Conservation (phyloP, 192 early-diverging fungal genomes). For the Mortierella hygrophila region DNA sequence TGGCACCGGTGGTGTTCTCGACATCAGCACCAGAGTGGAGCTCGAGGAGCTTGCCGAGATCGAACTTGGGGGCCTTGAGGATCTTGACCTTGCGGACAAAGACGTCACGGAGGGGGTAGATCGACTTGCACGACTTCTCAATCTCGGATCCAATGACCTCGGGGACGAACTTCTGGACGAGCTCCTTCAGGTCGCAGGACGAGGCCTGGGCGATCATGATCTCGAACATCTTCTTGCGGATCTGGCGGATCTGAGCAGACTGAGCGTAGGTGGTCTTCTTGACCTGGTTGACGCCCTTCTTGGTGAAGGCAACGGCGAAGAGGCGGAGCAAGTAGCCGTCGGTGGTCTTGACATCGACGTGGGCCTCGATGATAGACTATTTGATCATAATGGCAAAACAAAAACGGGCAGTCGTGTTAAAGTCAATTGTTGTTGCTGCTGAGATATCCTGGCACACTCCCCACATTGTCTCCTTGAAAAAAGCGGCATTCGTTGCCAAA, state of each 20-base stretch:
- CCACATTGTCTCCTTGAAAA: not conserved
- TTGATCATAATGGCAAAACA: not conserved
- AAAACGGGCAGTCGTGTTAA: not conserved
- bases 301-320: slow-evolving; percentile 98
- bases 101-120: slow-evolving; percentile 99
- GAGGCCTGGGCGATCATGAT: slow-evolving; percentile 91
- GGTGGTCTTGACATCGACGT: slow-evolving; percentile 99
- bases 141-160: slow-evolving; percentile 98
- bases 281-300: slow-evolving; percentile 93
- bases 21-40: slow-evolving; percentile 89
- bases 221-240: slow-evolving; percentile 99
- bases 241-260: slow-evolving; percentile 94
- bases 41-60: slow-evolving; percentile 96
- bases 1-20: slow-evolving; percentile 79
- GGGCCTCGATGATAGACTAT: slow-evolving; percentile 94
- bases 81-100: slow-evolving; percentile 99
- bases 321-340: slow-evolving; percentile 99
- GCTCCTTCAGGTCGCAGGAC: slow-evolving; percentile 93
- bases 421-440: not conserved
- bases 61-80: slow-evolving; percentile 97
- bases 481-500: slow-evolving; percentile 94
- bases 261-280: slow-evolving; percentile 99
- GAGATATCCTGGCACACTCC: not conserved
- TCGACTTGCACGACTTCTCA: slow-evolving; percentile 96
- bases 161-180: slow-evolving; percentile 96